These are phyloP conservation scores for Russula olivacea DNA, from an alignment of 768 basidiomycete species.

Conservation along the genomic window DNA sequence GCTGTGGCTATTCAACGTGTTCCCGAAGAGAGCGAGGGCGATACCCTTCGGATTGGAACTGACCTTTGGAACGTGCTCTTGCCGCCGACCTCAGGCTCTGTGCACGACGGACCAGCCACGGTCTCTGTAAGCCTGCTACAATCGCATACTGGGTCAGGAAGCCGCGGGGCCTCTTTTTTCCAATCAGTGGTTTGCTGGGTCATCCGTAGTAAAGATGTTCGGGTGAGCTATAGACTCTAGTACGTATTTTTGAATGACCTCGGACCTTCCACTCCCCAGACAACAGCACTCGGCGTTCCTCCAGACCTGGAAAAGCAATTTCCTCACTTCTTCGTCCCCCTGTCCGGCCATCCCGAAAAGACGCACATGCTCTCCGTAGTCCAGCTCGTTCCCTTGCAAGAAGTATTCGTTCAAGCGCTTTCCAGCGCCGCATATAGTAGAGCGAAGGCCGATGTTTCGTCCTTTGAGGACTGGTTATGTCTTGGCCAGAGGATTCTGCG, in stretches of 20 bases:
- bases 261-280: conserved; percentile 27
- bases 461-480: conserved; percentile 29
- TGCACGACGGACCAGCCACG: background rate
- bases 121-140: conserved; percentile 13
- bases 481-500: conserved; percentile 41
- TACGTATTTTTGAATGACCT: background rate
- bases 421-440: conserved; percentile 26
- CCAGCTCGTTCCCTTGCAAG: conserved; percentile 25
- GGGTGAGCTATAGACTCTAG: conserved; percentile 15
- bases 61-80: conserved; percentile 15
- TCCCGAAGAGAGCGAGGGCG: background rate
- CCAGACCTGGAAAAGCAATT: conserved; percentile 8
- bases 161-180: conserved; percentile 6
- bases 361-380: conserved; percentile 21
- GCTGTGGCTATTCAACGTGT: background rate
- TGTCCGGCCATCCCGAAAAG: background rate
- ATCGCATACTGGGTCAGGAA: background rate
- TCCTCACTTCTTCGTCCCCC: background rate
- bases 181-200: conserved; percentile 35
- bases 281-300: conserved; percentile 11
- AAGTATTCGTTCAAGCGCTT: conserved; percentile 28
- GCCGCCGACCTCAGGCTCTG: background rate
- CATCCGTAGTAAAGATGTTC: conserved; percentile 36
- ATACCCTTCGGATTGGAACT: conserved; percentile 8
- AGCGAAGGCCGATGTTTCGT: conserved; percentile 21